phyloP scores from a whole-genome alignment of 2,329 filamentous ascomycete species.

The Spiromastix sp. region DNA sequence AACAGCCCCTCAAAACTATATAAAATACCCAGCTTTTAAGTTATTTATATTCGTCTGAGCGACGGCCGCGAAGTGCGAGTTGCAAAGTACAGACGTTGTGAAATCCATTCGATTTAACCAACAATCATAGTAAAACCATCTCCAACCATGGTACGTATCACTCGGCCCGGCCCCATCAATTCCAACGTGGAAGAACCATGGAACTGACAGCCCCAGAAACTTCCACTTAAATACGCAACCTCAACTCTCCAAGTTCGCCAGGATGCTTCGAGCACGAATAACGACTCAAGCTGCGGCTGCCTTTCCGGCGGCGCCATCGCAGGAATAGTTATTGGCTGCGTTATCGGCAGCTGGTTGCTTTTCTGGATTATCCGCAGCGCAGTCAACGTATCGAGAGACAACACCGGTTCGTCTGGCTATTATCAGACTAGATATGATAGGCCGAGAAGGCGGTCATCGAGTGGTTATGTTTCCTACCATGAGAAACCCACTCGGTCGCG shows the following conservation, averaged over 20 bases:
- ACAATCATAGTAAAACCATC: no score
- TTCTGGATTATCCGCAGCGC: slow-evolving; percentile 27
- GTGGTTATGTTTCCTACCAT: slow-evolving; percentile 18
- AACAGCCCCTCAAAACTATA: no score
- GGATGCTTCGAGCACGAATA: not conserved
- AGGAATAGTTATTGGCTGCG: slow-evolving; percentile 31
- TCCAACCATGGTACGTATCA: no score
- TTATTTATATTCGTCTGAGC: no score
- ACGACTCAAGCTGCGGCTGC: slow-evolving; percentile 14
- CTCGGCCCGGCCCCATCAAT: no score
- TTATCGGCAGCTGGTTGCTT: slow-evolving; percentile 26
- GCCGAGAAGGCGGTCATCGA: slow-evolving; percentile 16
- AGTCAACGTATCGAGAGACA: slow-evolving; percentile 12
- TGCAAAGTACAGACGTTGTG: no score
- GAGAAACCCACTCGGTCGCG: slow-evolving; percentile 17
- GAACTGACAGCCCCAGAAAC: slow-evolving; percentile 9
- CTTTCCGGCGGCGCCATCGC: slow-evolving; percentile 28
- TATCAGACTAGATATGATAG: slow-evolving; percentile 11
- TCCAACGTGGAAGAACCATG: no score
- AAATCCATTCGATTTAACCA: no score
- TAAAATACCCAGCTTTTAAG: no score
- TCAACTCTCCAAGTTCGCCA: slow-evolving; percentile 16
- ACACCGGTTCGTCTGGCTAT: slow-evolving; percentile 19
- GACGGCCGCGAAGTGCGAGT: no score
- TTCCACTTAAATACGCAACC: slow-evolving; percentile 3